phyloP scores from a whole-genome alignment of 202 grass and related monocot species.

The Panicum hallii region DNA sequence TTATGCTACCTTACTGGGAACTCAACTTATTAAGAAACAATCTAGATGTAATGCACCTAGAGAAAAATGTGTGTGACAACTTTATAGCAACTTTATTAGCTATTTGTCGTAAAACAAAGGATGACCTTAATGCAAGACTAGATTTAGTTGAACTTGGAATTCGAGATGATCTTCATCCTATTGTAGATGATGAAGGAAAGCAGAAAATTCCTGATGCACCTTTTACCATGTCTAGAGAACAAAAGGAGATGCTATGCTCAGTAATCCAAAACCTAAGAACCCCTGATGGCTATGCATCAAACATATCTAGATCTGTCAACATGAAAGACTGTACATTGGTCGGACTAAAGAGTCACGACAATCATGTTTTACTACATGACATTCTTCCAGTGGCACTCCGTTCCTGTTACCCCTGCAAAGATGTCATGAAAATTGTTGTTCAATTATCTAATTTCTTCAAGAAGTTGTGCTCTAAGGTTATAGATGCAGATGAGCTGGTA shows the following conservation, averaged over 20 bases:
- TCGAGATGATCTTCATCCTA: conserved; percentile 14
- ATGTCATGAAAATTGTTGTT: conserved; percentile 10
- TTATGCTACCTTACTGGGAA: conserved; percentile 40
- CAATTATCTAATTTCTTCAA: conserved; percentile 41
- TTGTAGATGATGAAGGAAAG: neutral
- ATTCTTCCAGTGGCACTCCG: conserved; percentile 36
- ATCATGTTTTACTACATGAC: conserved; percentile 24
- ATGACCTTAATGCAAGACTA: neutral
- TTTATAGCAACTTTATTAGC: conserved; percentile 22
- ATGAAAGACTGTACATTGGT: conserved; percentile 14
- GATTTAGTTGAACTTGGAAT: conserved; percentile 38
- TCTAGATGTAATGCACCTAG: conserved; percentile 51
- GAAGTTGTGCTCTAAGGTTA: conserved; percentile 34
- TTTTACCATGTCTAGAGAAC: conserved; percentile 23
- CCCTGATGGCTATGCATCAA: neutral
- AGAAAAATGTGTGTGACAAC: conserved; percentile 55
- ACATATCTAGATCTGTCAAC: conserved; percentile 34
- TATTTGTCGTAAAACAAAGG: conserved; percentile 33
- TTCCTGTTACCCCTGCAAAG: neutral
- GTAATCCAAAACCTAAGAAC: conserved; percentile 25
- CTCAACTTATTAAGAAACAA: conserved; percentile 34
- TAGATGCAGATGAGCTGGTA: neutral
- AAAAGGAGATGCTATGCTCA: conserved; percentile 32
- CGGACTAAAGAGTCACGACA: neutral
- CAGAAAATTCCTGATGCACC: neutral